Conservation (phyloP, 2,329 filamentous ascomycete genomes). For the Hirsutella rhossiliensis region DNA sequence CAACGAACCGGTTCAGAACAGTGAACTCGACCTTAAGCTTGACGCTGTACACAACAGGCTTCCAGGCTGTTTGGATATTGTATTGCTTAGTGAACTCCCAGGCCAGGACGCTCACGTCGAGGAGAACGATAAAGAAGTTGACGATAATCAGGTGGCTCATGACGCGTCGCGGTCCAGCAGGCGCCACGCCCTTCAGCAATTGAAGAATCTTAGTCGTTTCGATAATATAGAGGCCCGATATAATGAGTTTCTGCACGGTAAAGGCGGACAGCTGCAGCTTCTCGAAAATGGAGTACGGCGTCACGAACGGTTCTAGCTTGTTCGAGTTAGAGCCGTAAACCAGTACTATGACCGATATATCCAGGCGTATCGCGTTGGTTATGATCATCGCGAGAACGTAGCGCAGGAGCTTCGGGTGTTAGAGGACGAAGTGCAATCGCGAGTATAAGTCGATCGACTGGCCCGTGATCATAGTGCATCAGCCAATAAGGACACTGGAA, state of each 20-base stretch:
- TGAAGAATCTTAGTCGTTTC: slow-evolving; percentile 36
- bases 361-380: slow-evolving; percentile 35
- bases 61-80: slow-evolving; percentile 20
- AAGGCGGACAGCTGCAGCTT: slow-evolving; percentile 43
- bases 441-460: slow-evolving; percentile 51
- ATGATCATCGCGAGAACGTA: slow-evolving; percentile 46
- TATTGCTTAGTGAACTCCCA: slow-evolving; percentile 19
- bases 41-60: slow-evolving; percentile 20
- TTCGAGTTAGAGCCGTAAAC: slow-evolving; percentile 36
- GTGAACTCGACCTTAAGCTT: slow-evolving; percentile 25
- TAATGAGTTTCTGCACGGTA: slow-evolving; percentile 40
- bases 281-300: slow-evolving; percentile 32
- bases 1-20: slow-evolving; percentile 21
- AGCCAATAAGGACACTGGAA: slow-evolving; percentile 16
- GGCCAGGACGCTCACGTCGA: slow-evolving; percentile 25
- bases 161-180: slow-evolving; percentile 6
- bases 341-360: slow-evolving; percentile 41
- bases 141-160: slow-evolving; percentile 22
- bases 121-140: slow-evolving; percentile 28
- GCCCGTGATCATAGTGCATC: slow-evolving; percentile 43
- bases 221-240: slow-evolving; percentile 40
- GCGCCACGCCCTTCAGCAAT: slow-evolving; percentile 20
- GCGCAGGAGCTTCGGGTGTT: slow-evolving; percentile 33
- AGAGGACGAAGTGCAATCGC: slow-evolving; percentile 45
- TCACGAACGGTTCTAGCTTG: slow-evolving; percentile 9